phyloP scores from a whole-genome alignment of 83 land plant species.

The Larix sibirica region DNA sequence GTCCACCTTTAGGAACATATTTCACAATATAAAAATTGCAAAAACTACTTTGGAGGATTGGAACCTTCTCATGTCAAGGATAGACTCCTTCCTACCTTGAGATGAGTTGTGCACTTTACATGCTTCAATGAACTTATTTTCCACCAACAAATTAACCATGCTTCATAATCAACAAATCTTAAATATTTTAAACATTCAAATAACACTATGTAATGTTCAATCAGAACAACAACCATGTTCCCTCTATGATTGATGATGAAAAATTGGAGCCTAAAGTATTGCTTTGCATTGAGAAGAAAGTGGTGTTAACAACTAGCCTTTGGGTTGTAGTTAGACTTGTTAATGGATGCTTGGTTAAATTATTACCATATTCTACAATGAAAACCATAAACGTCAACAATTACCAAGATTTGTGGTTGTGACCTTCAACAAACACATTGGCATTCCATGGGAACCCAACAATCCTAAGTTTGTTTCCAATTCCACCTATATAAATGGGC shows the following conservation, averaged over 20 bases:
- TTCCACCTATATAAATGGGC: background rate
- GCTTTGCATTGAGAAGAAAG: background rate
- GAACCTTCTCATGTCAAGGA: background rate
- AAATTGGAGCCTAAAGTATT: slow-evolving; percentile 20
- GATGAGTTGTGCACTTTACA: background rate
- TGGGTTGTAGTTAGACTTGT: background rate
- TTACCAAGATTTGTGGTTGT: background rate
- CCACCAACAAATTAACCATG: background rate
- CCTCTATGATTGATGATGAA: slow-evolving; percentile 1
- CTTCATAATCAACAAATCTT: background rate
- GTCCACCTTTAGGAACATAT: background rate
- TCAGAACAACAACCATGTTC: background rate
- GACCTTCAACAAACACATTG: background rate
- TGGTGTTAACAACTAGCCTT: background rate
- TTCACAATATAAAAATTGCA: background rate
- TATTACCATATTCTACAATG: too few species aligned
- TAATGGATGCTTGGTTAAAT: background rate
- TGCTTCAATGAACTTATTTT: background rate
- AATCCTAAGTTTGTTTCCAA: too few species aligned
- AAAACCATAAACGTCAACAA: background rate
- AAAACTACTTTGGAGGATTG: background rate
- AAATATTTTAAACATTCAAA: background rate
- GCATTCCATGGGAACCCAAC: background rate
- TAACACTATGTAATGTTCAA: background rate
- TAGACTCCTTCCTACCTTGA: background rate